Base-by-base conservation (phyloP, 768 basidiomycete genomes). In the Pleurotus tuber-regium region DNA sequence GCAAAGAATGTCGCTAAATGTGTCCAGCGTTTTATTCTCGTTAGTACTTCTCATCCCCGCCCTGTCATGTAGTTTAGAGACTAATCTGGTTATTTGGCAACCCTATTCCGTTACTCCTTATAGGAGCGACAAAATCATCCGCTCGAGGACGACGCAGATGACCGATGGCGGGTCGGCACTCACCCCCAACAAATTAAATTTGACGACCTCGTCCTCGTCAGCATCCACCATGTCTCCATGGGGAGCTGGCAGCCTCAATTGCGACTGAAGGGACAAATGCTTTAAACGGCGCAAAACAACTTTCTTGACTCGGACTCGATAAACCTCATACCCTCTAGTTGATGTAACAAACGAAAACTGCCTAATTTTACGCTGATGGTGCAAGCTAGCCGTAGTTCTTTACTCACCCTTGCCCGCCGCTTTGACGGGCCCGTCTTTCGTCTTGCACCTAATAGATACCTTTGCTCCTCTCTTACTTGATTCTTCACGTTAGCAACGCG, bases 241-340 rank as follows among this genome's bases (percentile, higher is more conserved):
- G 88, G 89, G 9, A 84, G 83, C 51, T 91, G 88, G 88, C 88
- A 91, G 54, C 86, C 87, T 18, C 87, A 90, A 51, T 67, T 90
- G 39, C 77, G 86, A 62, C 72, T 89, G 29, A 65, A 70, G 31
- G 74, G 70, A n/a, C n/a, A n/a, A n/a, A n/a, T n/a, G n/a, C n/a
- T n/a, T n/a, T n/a, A n/a, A n/a, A n/a, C n/a, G n/a, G n/a, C n/a
- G n/a, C n/a, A n/a, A n/a, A n/a, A n/a, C n/a, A n/a, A n/a, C n/a
- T n/a, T n/a, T n/a, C n/a, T n/a, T n/a, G n/a, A n/a, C n/a, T n/a
- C n/a, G n/a, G n/a, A n/a, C n/a, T n/a, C n/a, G n/a, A n/a, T n/a
- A n/a, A n/a, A n/a, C n/a, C n/a, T n/a, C n/a, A n/a, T n/a, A n/a
- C n/a, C n/a, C n/a, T n/a, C n/a, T n/a, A n/a, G n/a, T n/a, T n/a